Evolutionary conservation across 2,329 filamentous ascomycete species (phyloP), one percentile per base, ranked within the genome.

Genomic region (Aaosphaeria pasadenensis): DNA sequence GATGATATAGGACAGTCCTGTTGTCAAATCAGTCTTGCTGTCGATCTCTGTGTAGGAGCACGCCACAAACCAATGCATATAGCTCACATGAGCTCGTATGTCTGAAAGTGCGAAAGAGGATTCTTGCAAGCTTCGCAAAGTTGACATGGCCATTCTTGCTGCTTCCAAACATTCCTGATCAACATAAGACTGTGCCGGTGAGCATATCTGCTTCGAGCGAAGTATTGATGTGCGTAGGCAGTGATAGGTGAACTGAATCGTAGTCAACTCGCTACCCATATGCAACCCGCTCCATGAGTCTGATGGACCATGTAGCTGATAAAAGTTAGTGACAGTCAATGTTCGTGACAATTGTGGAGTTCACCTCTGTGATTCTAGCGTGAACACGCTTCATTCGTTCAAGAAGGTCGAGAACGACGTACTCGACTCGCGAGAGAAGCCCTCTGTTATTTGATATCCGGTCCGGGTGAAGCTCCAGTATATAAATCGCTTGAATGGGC

Each of bases 1-100:
- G 58, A 17, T 58, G 55, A 30, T 58, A 58, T 5, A 60, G 51
- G 4, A 56, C 52, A 11, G 55, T 59, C 56, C 55, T 60, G n/a
- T 5, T 6, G n/a, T 24, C 30, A 29, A 30, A 30, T 29, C 3
- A 43, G 39, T 6, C 7, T 41, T 36, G 2, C 33, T 11, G 13
- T 36, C 33, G 33, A 36, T 9, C 9, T 36, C 9, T 24, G 17
- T 24, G 33, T 36, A 36, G 13, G 33, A 13, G 33, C 9, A 11
- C 3, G 13, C 13, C 9, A 39, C 50, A 30, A 30, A 59, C 57
- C 57, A 59, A 30, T 58, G 52, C 54, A 58, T 58, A 29, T 51
- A 58, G 5, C 50, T 40, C 11, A 56, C 47, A 30, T 58, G 51
- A 3, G 50, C 40, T 29, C 54, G 50, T 11, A 53, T 48, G 38